These are phyloP conservation scores for Alternaria dauci DNA, from an alignment of 2,329 filamentous ascomycete genomes.

Conservation along the genomic window DNA sequence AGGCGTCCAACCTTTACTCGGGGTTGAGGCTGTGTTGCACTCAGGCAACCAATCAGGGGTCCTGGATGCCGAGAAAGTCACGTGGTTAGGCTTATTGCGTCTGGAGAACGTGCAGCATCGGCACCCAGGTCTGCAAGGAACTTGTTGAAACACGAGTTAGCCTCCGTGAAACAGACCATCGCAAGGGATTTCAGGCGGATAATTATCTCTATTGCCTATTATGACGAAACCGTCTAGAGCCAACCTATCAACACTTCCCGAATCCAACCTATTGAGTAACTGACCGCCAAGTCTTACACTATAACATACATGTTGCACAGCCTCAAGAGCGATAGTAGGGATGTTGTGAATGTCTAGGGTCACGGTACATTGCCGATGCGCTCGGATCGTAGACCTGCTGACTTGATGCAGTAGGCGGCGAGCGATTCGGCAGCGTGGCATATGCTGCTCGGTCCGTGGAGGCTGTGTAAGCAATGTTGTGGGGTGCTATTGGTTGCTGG, in stretches of 20 bases:
- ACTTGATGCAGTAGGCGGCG: conserved; percentile 18
- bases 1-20: conserved; percentile 15
- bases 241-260: not conserved
- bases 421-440: conserved; percentile 15
- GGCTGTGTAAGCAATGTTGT: conserved; percentile 24
- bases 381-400: conserved; percentile 19
- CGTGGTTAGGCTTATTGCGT: not conserved
- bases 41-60: conserved; percentile 7
- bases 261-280: conserved; percentile 10
- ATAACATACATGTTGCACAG: conserved; percentile 23
- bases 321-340: conserved; percentile 31
- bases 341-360: conserved; percentile 29
- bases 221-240: not conserved
- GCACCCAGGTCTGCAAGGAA: not conserved
- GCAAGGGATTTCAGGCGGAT: not conserved
- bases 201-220: not conserved
- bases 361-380: conserved; percentile 24
- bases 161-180: not conserved
- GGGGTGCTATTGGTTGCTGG: conserved; percentile 26
- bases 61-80: not conserved
- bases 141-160: not conserved
- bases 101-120: not conserved
- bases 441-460: conserved; percentile 21
- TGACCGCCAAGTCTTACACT: conserved; percentile 6
- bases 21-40: conserved; percentile 13